These are phyloP conservation scores for Esteya vermicola DNA, from an alignment of 2,329 filamentous ascomycete genomes.

Conservation along the genomic window DNA sequence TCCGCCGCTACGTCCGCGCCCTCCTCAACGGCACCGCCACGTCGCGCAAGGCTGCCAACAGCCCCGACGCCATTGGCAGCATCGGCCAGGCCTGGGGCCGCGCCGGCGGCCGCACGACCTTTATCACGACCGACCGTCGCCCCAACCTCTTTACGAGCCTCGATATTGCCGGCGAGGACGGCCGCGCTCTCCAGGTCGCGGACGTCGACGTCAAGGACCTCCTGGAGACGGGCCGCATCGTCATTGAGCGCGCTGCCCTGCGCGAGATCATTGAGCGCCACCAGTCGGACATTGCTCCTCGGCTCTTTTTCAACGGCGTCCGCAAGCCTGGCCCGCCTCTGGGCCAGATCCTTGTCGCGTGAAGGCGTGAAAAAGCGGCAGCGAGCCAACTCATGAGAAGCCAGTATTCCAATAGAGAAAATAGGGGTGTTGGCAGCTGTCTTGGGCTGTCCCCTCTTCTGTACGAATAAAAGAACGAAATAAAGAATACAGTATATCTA, in stretches of 20 bases:
- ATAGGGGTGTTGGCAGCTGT: too few relatives aligned
- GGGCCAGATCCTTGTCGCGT: slow-evolving; percentile 23
- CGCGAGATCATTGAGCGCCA: slow-evolving; percentile 60
- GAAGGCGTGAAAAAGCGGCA: neutral
- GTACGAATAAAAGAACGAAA: too few relatives aligned
- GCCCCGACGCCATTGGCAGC: slow-evolving; percentile 4
- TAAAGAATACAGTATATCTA: too few relatives aligned
- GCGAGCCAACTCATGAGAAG: too few relatives aligned
- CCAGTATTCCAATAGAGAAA: too few relatives aligned
- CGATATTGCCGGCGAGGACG: slow-evolving; percentile 48
- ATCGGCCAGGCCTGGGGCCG: slow-evolving; percentile 51
- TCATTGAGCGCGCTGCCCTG: slow-evolving; percentile 74
- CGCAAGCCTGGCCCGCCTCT: slow-evolving; percentile 18
- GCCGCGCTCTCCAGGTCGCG: slow-evolving; percentile 52
- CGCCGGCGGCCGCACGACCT: slow-evolving; percentile 53
- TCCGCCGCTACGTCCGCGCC: slow-evolving; percentile 46
- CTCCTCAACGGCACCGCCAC: slow-evolving; percentile 38
- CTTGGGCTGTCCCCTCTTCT: too few relatives aligned
- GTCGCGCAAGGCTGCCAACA: neutral
- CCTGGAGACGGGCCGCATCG: slow-evolving; percentile 67
- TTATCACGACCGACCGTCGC: slow-evolving; percentile 52
- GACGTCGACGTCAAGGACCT: slow-evolving; percentile 95
- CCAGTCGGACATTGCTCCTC: slow-evolving; percentile 47
- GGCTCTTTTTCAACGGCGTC: slow-evolving; percentile 28
- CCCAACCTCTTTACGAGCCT: slow-evolving; percentile 54